phyloP scores from a whole-genome alignment of 1,284 basidiomycete species.

The Cutaneotrichosporon sp. region DNA sequence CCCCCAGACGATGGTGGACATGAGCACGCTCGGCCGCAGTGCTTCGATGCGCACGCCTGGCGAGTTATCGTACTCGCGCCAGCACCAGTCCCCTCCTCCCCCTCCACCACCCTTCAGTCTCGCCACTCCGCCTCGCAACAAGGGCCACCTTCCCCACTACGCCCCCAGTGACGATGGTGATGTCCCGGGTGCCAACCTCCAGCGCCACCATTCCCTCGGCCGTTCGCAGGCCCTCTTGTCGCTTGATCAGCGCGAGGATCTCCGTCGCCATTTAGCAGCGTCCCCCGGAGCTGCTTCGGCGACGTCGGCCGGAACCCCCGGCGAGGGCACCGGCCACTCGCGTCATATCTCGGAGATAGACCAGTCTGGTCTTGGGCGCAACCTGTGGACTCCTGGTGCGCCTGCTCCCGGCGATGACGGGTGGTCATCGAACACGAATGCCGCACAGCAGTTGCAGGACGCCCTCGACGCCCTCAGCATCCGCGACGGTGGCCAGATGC shows the following conservation, averaged over 20 bases:
- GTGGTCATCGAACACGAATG: constrained; percentile 27
- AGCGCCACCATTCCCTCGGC: constrained; percentile 52
- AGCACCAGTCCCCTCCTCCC: constrained; percentile 17
- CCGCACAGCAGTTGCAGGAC: constrained; percentile 43
- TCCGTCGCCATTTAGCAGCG: constrained; percentile 27
- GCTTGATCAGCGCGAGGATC: constrained; percentile 43
- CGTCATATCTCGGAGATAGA: constrained; percentile 27
- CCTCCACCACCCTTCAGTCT: constrained; percentile 39
- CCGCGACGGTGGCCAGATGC: constrained; percentile 15
- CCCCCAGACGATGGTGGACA: constrained; percentile 31
- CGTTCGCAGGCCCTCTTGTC: constrained; percentile 44
- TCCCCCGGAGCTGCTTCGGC: constrained; percentile 17
- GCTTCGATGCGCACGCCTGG: constrained; percentile 41
- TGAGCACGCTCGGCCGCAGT: constrained; percentile 37
- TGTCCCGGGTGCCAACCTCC: constrained; percentile 35
- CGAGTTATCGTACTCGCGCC: constrained; percentile 32
- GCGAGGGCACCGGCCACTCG: constrained; percentile 14
- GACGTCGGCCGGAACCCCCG: constrained; percentile 10
- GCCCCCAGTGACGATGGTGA: constrained; percentile 24
- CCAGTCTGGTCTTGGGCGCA: constrained; percentile 43
- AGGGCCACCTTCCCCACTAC: constrained; percentile 41
- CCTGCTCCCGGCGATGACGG: constrained; percentile 34
- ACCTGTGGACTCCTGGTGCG: constrained; percentile 41
- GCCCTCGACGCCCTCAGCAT: constrained; percentile 42
- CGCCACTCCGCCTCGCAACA: constrained; percentile 44